phyloP scores from a whole-genome alignment of 495 filamentous ascomycete species.

The Pseudotulostoma volvatum region DNA sequence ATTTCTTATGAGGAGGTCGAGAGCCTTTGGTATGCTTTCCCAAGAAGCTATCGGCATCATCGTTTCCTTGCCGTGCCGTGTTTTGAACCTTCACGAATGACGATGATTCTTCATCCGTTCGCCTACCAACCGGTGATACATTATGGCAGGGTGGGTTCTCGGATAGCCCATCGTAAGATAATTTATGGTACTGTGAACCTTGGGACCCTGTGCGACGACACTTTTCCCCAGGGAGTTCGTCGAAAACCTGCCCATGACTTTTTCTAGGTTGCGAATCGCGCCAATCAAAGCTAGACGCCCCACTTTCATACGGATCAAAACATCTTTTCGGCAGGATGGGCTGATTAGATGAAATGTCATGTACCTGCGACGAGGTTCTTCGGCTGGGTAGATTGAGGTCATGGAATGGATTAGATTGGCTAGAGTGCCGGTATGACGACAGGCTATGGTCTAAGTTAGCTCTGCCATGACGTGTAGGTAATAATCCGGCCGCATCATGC shows the following conservation, averaged over 20 bases:
- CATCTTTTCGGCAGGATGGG: no score
- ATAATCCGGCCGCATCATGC: not conserved
- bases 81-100: not conserved
- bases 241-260: no score
- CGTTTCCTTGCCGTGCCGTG: not conserved
- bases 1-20: constrained; percentile 21
- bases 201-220: no score
- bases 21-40: not conserved
- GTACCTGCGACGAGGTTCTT: no score
- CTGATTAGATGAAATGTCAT: no score
- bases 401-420: not conserved
- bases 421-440: not conserved
- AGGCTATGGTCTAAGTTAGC: not conserved
- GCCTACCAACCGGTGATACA: not conserved
- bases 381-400: no score
- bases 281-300: no score
- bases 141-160: not conserved
- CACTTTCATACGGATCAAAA: no score
- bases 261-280: no score
- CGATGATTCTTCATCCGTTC: not conserved
- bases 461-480: not conserved
- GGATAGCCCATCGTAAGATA: not conserved
- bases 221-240: no score
- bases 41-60: not conserved
- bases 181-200: no score